Evolutionary conservation across 2,329 filamentous ascomycete genomes (phyloP), one percentile per base, ranked within the genome.

Genomic region (Sporothrix inflata): DNA sequence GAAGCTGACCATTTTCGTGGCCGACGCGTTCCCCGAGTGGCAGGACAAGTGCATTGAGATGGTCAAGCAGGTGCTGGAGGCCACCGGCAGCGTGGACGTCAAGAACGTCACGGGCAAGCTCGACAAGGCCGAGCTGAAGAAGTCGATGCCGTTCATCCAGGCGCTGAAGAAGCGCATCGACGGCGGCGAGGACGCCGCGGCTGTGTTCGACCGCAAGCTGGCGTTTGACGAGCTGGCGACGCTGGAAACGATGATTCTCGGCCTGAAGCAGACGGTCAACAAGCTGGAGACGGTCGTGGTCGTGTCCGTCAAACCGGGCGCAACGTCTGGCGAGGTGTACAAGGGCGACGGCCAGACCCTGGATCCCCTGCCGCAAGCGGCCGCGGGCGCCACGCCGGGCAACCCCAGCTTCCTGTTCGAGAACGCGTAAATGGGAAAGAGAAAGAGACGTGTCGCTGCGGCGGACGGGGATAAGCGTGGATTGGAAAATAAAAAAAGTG

Each of bases 121-220:
- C 72, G 90, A 89, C 76, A 97, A 97, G 79, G 90, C 90, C 57
- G 93, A 97, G 83, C 94, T 94, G 87, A 99, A 98, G 89, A 96
- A 97, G 84, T 95, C 94, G 2, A 98, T 98, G 95, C 96, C 96
- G 0, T 98, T 98, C 79, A 91, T 98, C 67, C 94, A 98, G 83
- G 83, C 81, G 7, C 85, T 98, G 73, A 98, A 98, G 90, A 92
- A 89, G 81, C 89, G 93, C 69, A 87, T 99, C 71, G 86, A 94
- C 72, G 85, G 86, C 67, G 91, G 92, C 74, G 89, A 95, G 82
- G 83, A 85, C 16, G 84, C 89, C 1, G 85, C 87, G 30, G 85
- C 83, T 1, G 93, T 98, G 11, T 90, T 98, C 78, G 90, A 95
- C 79, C 88, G 94, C 76, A 93, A 95, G 82, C 85, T 99, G 74